Base-by-base conservation (phyloP, 805 yeast genomes). In the Candida verbasci region DNA sequence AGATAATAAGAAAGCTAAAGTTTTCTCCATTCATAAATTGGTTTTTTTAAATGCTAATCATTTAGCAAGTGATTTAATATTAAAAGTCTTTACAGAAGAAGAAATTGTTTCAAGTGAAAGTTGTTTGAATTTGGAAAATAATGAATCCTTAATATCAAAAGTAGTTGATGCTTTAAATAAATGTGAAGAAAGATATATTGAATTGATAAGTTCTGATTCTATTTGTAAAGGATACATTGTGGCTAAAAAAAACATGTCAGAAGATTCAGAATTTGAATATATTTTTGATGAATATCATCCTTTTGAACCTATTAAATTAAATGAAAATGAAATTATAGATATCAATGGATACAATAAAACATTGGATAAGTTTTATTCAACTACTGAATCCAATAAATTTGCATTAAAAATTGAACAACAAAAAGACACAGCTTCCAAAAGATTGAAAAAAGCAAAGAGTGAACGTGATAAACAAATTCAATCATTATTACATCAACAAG, bases 281-380 rank as follows among this genome's bases (percentile, higher is more conserved):
- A 49, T 77, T 1, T 79, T 67, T 45, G 88, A 82, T 32, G 83
- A 78, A 37, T 83, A 80, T 50, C 84, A 80, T 50, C 89, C 91
- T 0, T 82, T 80, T 52, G 46, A 59, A 31, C 87, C 88, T 2
- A 49, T 52, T 37, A 58, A 72, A 34, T 65, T 56, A 9, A 56
- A 60, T 1, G 42, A 48, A 7, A 56, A 50, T 34, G 60, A 63
- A 16, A 50, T 79, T 15, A 65, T 72, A 2, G 65, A 62, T 14
- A 28, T 43, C 8, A 58, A 63, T 6, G 88, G 93, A 0, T 91
- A 87, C 56, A 89, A 87, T 52, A 74, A 75, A 40, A 82, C 97
- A 0, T 70, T 91, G 15, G 98, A 91, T 57, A 68, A 65, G 27
- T 91, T 85, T 52, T 91, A 85, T 54, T 86, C 96, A 0, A 80